Evolutionary conservation across 2,329 filamentous ascomycete species (phyloP).

Genomic region (Blastomyces emzantsi): DNA sequence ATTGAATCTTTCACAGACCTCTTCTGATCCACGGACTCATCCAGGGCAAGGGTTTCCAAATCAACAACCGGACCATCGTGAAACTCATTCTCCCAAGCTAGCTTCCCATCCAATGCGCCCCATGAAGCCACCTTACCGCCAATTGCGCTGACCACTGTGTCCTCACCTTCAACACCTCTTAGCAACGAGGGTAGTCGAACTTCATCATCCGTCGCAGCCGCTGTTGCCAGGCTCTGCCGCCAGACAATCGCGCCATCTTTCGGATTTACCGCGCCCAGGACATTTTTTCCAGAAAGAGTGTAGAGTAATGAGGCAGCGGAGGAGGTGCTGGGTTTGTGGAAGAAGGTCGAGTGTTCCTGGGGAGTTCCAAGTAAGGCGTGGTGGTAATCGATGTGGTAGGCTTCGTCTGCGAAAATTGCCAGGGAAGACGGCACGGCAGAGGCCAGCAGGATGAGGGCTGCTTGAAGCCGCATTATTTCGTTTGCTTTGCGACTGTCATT

Average conservation of each 20-base stretch:
- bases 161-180: conserved; percentile 67
- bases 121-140: conserved; percentile 66
- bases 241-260: conserved; percentile 76
- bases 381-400: conserved; percentile 87
- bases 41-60: conserved; percentile 67
- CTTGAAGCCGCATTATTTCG: conserved; percentile 36
- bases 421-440: conserved; percentile 42
- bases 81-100: conserved; percentile 63
- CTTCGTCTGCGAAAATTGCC: conserved; percentile 83
- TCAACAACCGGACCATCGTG: conserved; percentile 35
- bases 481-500: conserved; percentile 26
- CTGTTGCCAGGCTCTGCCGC: conserved; percentile 60
- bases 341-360: conserved; percentile 78
- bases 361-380: conserved; percentile 79
- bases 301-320: conserved; percentile 87
- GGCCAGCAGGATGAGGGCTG: conserved; percentile 31
- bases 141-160: conserved; percentile 64
- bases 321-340: conserved; percentile 72
- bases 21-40: conserved; percentile 42
- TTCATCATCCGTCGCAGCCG: conserved; percentile 28
- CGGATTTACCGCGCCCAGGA: conserved; percentile 83
- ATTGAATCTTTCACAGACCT: conserved; percentile 53
- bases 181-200: conserved; percentile 29
- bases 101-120: conserved; percentile 72
- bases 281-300: conserved; percentile 72